A percentile compares a stretch with the other conserved stretches of the same genome.
phyloP scores from a whole-genome alignment of 768 basidiomycete genomes.

The Lactifluus rugatus region DNA sequence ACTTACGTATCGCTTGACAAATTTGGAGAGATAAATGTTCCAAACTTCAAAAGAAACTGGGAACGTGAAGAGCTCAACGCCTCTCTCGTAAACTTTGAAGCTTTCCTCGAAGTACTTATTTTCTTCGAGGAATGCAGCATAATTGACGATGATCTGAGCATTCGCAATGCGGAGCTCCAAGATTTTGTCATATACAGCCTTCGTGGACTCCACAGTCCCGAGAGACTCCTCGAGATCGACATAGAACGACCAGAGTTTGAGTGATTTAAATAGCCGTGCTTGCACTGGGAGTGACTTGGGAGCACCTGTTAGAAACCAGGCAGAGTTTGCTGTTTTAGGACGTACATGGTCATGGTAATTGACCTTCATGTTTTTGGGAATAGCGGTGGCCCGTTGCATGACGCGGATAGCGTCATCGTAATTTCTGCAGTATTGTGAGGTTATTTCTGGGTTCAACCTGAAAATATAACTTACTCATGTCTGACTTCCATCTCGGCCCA shows the following conservation, averaged over 20 bases:
- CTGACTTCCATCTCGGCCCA: conserved; percentile 98
- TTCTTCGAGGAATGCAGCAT: conserved; percentile 93
- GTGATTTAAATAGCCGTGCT: conserved; percentile 87
- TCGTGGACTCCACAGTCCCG: conserved; percentile 84
- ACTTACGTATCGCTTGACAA: conserved; percentile 90
- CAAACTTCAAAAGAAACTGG: conserved; percentile 98
- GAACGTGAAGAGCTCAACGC: conserved; percentile 95
- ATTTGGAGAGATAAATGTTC: conserved; percentile 98
- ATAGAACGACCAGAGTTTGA: conserved; percentile 99
- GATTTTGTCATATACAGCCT: conserved; percentile 92
- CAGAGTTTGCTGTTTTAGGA: conserved; percentile 18
- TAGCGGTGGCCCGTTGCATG: conserved; percentile 91
- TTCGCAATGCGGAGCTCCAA: conserved; percentile 95
- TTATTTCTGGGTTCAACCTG: conserved; percentile 15
- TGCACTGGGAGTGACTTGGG: conserved; percentile 73
- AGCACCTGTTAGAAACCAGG: not conserved
- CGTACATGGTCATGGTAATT: conserved; percentile 93
- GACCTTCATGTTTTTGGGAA: conserved; percentile 83
- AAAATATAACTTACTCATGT: conserved; percentile 60
- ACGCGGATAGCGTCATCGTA: conserved; percentile 92
- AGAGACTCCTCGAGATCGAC: conserved; percentile 97
- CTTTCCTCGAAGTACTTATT: conserved; percentile 98
- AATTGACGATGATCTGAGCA: conserved; percentile 95
- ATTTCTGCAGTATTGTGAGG: conserved; percentile 47
- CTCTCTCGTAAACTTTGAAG: conserved; percentile 98